Conservation (phyloP, 2,329 filamentous ascomycete species). For the Claviceps capensis region DNA sequence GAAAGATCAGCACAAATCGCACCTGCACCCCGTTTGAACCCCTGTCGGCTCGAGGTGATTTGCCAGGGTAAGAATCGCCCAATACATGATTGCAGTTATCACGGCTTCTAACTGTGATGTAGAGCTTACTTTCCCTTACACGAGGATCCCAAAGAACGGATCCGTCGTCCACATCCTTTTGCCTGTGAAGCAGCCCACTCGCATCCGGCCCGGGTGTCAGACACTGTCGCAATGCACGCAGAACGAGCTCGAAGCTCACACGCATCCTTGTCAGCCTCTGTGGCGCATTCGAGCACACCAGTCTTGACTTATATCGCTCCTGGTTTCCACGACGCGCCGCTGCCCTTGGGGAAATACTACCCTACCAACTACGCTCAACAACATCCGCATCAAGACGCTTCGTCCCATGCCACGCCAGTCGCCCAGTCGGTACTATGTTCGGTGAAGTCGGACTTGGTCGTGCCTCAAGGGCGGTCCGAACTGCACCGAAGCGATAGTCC, state of each 20-base stretch:
- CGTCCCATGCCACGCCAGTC: slow-evolving; percentile 10
- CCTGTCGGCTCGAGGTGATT: slow-evolving; percentile 44
- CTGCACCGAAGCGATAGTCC: slow-evolving; percentile 7
- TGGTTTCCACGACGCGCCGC: slow-evolving; percentile 30
- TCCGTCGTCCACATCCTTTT: slow-evolving; percentile 39
- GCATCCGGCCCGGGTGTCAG: slow-evolving; percentile 20
- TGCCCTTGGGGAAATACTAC: slow-evolving; percentile 50
- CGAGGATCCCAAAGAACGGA: slow-evolving; percentile 35
- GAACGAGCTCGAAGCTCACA: slow-evolving; percentile 10
- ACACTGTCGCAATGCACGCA: slow-evolving; percentile 15
- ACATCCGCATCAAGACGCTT: slow-evolving; percentile 7
- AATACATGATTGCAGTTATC: neutral
- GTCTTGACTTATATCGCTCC: slow-evolving; percentile 38
- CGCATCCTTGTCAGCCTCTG: slow-evolving; percentile 11
- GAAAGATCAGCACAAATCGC: slow-evolving; percentile 25
- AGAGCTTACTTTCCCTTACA: slow-evolving; percentile 49
- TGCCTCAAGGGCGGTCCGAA: slow-evolving; percentile 10
- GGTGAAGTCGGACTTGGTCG: slow-evolving; percentile 22
- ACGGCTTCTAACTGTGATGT: neutral
- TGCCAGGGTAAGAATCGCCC: slow-evolving; percentile 35
- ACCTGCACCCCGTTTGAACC: slow-evolving; percentile 32
- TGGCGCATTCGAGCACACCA: slow-evolving; percentile 24
- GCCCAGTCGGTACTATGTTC: slow-evolving; percentile 17
- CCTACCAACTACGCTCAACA: slow-evolving; percentile 43
- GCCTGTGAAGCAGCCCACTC: slow-evolving; percentile 27